Evolutionary conservation across 2,329 filamentous ascomycete species (phyloP).

Genomic region (Cordyceps militaris): DNA sequence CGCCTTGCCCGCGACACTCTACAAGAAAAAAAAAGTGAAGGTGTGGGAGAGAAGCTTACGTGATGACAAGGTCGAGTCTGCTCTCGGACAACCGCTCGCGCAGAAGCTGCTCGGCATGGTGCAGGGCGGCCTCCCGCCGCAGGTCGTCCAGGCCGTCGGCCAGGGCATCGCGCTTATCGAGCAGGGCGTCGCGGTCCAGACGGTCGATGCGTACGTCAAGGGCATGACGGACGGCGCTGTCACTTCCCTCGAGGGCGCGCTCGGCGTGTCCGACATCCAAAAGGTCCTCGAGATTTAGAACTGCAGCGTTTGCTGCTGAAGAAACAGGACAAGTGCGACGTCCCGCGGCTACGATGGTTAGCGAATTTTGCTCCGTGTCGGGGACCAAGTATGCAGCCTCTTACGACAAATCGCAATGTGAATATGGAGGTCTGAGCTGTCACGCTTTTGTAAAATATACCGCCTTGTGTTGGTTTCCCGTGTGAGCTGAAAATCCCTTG

Average conservation of each 20-base stretch:
- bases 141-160: slow-evolving; percentile 18
- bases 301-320: neutral
- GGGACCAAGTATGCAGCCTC: neutral
- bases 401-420: neutral
- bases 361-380: neutral
- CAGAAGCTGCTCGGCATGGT: slow-evolving; percentile 18
- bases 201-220: slow-evolving; percentile 19
- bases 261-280: slow-evolving; percentile 16
- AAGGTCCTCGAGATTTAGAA: slow-evolving; percentile 13
- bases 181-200: slow-evolving; percentile 17
- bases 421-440: neutral
- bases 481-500: neutral
- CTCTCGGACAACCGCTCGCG: slow-evolving; percentile 17
- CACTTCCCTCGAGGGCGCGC: slow-evolving; percentile 16
- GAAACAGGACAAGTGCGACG: neutral
- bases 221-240: slow-evolving; percentile 17
- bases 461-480: neutral
- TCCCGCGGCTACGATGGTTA: neutral
- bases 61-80: slow-evolving; percentile 15
- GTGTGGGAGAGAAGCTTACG: neutral
- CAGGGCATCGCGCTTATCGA: slow-evolving; percentile 19
- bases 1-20: neutral
- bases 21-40: neutral
- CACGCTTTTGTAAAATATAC: neutral
- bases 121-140: slow-evolving; percentile 14